These are phyloP conservation scores for Claviceps monticola DNA, from an alignment of 2,329 filamentous ascomycete genomes.

Conservation along the genomic window DNA sequence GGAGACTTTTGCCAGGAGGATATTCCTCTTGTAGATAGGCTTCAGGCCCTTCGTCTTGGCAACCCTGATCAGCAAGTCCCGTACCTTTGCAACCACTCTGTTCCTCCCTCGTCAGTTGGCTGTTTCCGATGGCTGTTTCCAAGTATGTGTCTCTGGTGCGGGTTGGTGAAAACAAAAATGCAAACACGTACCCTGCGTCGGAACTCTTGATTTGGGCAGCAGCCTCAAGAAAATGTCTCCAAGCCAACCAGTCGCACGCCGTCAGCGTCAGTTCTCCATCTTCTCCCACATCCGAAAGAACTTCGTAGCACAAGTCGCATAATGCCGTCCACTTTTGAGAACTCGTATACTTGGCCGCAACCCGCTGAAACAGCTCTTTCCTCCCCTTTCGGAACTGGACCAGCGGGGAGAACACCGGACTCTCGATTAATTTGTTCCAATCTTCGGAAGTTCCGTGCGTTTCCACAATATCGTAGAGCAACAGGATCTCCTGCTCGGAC, in stretches of 20 bases:
- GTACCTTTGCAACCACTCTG: conserved; percentile 16
- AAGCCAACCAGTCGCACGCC: conserved; percentile 30
- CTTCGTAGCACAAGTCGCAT: conserved; percentile 29
- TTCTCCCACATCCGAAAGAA: conserved; percentile 25
- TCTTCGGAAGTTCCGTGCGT: conserved; percentile 29
- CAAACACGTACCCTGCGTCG: conserved; percentile 20
- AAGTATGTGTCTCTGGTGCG: background rate
- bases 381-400: conserved; percentile 30
- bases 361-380: conserved; percentile 33
- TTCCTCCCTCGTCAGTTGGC: conserved; percentile 5
- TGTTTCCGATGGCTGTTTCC: background rate
- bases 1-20: conserved; percentile 24
- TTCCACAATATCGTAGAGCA: conserved; percentile 34
- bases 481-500: conserved; percentile 35
- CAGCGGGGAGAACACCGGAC: conserved; percentile 27
- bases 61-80: conserved; percentile 17
- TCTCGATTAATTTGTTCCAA: conserved; percentile 24
- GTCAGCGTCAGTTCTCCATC: conserved; percentile 25
- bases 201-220: conserved; percentile 19
- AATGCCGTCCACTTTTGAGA: conserved; percentile 27
- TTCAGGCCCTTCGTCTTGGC: conserved; percentile 16
- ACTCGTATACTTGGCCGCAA: conserved; percentile 22
- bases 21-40: conserved; percentile 26
- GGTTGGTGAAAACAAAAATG: background rate
- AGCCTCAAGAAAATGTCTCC: conserved; percentile 26